Base-by-base conservation (phyloP, 139 green algal species). In the Choricystis sp. region DNA sequence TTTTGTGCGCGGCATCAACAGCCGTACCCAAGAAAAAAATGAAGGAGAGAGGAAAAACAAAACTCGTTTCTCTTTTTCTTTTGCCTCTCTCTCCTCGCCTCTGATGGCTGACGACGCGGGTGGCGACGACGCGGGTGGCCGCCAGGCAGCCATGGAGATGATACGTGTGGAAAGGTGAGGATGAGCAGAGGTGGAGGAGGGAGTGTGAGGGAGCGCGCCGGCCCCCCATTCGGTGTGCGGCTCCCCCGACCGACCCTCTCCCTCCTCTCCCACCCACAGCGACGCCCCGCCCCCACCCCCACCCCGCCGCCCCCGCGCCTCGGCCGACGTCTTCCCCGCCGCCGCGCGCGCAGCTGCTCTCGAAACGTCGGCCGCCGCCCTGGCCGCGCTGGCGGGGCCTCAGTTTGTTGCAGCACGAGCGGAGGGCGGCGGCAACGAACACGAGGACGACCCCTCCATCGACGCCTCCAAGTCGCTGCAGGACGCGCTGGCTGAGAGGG, bases 121-220 rank as follows among this genome's bases (percentile, higher is more conserved):
- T 21, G 40, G 40, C 9, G 40, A 16, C 40, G 40, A 16, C 40
- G 40, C 9, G 9, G 40, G 40, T 52, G 40, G 9, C 9, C 40
- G 9, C 9, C 40, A 16, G n/a, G n/a, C n/a, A 9, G 9, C 9
- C 40, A 52, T 52, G 40, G 40, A 52, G 40, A 52, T 52, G 40
- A 52, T 52, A 9, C 40, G 40, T 16, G 40, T 52, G 40, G 40
- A 52, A 16, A 52, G 40, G 40, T 52, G 16, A 52, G 9, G n/a
- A n/a, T n/a, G n/a, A n/a, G n/a, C n/a, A n/a, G n/a, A n/a, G n/a
- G n/a, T n/a, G n/a, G n/a, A n/a, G n/a, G n/a, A n/a, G n/a, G n/a
- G n/a, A n/a, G 67, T 62, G 77, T 86, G 85, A 80, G 80, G 80
- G 48, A 87, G 66, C 5, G 86, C 70, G 56, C 86, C 73, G 49